These are phyloP conservation scores for Colletotrichum horii DNA, from an alignment of 2,329 filamentous ascomycete genomes.

Conservation along the genomic window DNA sequence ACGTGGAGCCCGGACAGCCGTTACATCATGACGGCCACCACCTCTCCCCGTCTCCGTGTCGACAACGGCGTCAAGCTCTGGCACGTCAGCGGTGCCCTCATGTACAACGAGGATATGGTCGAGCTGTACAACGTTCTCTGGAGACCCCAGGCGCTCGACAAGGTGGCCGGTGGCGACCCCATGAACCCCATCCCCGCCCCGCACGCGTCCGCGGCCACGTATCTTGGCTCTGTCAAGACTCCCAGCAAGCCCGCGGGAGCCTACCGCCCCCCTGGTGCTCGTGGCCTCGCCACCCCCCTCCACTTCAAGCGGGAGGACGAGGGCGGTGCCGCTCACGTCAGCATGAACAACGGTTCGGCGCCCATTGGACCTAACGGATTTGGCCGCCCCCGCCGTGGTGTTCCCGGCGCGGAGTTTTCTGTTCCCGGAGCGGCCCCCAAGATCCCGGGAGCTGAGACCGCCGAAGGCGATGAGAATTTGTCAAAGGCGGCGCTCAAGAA, in stretches of 20 bases:
- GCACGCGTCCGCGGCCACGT: slow-evolving; percentile 82
- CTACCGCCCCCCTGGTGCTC: slow-evolving; percentile 92
- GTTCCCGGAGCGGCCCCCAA: slow-evolving; percentile 70
- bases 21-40: slow-evolving; percentile 97
- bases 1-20: slow-evolving; percentile 97
- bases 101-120: slow-evolving; percentile 95
- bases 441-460: slow-evolving; percentile 67
- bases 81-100: slow-evolving; percentile 85
- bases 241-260: slow-evolving; percentile 97
- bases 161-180: slow-evolving; percentile 69
- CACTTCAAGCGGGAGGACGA: slow-evolving; percentile 98
- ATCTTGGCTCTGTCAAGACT: slow-evolving; percentile 86
- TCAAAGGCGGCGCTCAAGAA: slow-evolving; percentile 92
- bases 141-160: slow-evolving; percentile 74
- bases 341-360: slow-evolving; percentile 78
- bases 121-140: slow-evolving; percentile 92
- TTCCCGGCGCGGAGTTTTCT: slow-evolving; percentile 84
- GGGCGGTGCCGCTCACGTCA: slow-evolving; percentile 85
- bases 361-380: slow-evolving; percentile 82
- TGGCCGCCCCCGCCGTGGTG: slow-evolving; percentile 73
- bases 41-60: slow-evolving; percentile 90
- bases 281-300: slow-evolving; percentile 85
- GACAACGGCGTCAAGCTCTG: slow-evolving; percentile 97
- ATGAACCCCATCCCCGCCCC: slow-evolving; percentile 76
- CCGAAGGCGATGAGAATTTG: slow-evolving; percentile 73